phyloP scores from a whole-genome alignment of 208 protist genomes.

The Acanthamoeba culbertsoni region DNA sequence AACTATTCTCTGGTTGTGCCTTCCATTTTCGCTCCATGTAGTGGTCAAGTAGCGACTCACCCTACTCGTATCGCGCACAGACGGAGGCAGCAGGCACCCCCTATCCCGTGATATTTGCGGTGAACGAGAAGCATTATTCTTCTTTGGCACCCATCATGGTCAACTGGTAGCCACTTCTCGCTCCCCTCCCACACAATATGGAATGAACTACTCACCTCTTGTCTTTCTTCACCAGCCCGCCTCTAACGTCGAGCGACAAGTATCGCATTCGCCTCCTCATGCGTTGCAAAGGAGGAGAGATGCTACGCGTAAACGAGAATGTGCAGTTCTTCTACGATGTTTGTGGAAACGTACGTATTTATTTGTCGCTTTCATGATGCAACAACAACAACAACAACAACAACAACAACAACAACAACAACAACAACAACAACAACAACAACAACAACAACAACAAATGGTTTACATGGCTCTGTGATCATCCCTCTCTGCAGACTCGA shows the following conservation, averaged over 20 bases:
- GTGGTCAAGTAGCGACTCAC: neutral
- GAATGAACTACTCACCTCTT: neutral
- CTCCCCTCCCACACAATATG: neutral
- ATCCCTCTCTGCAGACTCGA: neutral
- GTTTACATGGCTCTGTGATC: neutral
- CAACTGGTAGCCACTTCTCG: neutral
- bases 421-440: too few species aligned
- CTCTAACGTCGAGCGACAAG: neutral
- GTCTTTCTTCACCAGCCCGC: neutral
- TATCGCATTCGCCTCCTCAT: neutral
- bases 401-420: too few species aligned
- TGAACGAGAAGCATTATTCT: neutral
- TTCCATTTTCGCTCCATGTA: neutral
- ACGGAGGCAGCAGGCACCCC: neutral
- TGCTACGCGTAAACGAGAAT: neutral
- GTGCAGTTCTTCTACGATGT: conserved; percentile 2
- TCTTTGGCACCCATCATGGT: neutral
- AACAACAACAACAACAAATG: too few species aligned
- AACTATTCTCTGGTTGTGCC: neutral
- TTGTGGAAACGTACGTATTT: neutral
- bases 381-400: too few species aligned
- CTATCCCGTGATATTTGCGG: neutral
- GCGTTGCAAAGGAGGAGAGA: neutral
- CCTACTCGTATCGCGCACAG: neutral
- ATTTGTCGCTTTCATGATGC: neutral